Evolutionary conservation across 2,329 filamentous ascomycete genomes (phyloP), one percentile per base, ranked within the genome.

Genomic region (Chaetomium olivaceum): DNA sequence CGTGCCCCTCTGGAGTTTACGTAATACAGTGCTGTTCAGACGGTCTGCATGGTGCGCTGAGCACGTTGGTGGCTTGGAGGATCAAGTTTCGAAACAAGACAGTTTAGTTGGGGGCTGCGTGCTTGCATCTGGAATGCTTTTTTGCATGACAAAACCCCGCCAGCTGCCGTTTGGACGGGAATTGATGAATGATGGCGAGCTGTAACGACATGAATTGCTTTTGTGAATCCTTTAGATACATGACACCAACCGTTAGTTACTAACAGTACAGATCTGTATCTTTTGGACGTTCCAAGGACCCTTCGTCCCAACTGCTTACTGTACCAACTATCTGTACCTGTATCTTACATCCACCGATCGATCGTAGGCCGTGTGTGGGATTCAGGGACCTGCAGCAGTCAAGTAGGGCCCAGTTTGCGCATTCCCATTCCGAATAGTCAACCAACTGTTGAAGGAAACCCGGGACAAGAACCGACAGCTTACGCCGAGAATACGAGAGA

Each of bases 401-500:
- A 23, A 21, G 46, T n/a, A 48, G 21, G 46, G 46, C 11, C n/a
- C 46, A 5, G n/a, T 48, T 48, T 23, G 19, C 46, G 46, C n/a
- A 48, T 9, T 23, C 2, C 46, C 21, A 23, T 48, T 23, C 16
- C 16, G 46, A 48, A 23, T 23, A n/a, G n/a, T n/a, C n/a, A 21
- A 12, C 46, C 16, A 46, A 48, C 21, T 48, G 46, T 11, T 48
- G n/a, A 48, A 48, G 46, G 46, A 23, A 48, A 48, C n/a, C 23
- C 46, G 46, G 46, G 8, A 48, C 46, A 48, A 48, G 46, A 48
- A 21, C 16, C 39, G 16, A 43, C n/a, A 48, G 46, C 46, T 54
- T 16, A 54, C 51, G 51, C 51, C 25, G 39, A 39, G 36, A 60
- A 62, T 62, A 65, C 50, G 65, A 63, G 56, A 51, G 46, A 25